A percentile compares a stretch with the other conserved stretches of the same genome.
Conservation (phyloP, 225 moss, liverwort and hornwort genomes). For the Sphagnum tenellum region DNA sequence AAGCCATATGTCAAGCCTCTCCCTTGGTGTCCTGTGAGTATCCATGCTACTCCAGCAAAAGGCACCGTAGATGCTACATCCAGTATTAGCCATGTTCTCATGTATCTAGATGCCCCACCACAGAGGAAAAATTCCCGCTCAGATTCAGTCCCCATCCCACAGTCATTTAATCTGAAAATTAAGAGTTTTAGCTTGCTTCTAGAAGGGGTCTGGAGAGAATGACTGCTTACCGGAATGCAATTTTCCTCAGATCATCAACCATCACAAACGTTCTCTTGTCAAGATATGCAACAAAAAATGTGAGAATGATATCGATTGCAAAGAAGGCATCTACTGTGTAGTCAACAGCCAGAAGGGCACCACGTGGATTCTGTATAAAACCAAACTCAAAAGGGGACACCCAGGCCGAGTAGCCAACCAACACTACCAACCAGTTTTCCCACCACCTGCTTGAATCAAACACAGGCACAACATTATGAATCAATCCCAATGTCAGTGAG, state of each 20-base stretch:
- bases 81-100: constrained; percentile 69
- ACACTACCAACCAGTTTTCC: constrained; percentile 38
- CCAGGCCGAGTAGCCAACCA: constrained; percentile 85
- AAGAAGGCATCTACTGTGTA: constrained; percentile 67
- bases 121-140: too few species aligned
- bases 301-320: constrained; percentile 62
- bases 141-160: too few species aligned
- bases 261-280: constrained; percentile 60
- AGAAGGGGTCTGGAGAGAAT: too few species aligned
- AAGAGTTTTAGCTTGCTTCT: too few species aligned
- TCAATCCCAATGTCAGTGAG: too few species aligned
- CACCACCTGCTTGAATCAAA: constrained; percentile 23
- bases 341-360: constrained; percentile 39
- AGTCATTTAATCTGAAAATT: too few species aligned
- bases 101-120: constrained; percentile 37
- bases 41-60: constrained; percentile 29
- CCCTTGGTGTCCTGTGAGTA: constrained; percentile 67
- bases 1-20: constrained; percentile 54
- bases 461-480: too few species aligned
- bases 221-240: constrained; percentile 43
- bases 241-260: constrained; percentile 42
- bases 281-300: constrained; percentile 87
- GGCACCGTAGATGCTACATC: constrained; percentile 88
- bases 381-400: constrained; percentile 84
- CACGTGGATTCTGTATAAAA: constrained; percentile 42